phyloP scores from a whole-genome alignment of 371 early-diverging fungal genomes.

The Sporodiniella umbellata region DNA sequence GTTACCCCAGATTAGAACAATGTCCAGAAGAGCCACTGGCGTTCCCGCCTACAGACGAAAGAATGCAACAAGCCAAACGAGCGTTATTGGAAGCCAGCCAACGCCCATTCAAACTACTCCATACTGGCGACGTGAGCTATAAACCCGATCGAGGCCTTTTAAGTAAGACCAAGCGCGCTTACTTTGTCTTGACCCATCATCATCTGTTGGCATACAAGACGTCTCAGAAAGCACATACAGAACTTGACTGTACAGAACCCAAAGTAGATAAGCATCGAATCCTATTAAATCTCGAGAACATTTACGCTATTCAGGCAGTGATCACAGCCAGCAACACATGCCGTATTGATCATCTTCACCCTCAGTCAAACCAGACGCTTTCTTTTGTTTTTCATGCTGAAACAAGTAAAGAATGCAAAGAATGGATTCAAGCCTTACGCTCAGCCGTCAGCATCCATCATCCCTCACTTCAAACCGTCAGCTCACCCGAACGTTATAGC shows the following conservation, averaged over 20 bases:
- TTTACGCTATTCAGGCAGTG: conserved; percentile 32
- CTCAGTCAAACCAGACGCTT: conserved; percentile 18
- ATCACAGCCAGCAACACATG: conserved; percentile 8
- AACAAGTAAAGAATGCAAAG: conserved; percentile 12
- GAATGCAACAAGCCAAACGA: not conserved
- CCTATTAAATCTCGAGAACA: conserved; percentile 15
- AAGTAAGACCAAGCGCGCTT: conserved; percentile 17
- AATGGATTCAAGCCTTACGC: conserved; percentile 31
- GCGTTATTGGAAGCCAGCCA: conserved; percentile 2
- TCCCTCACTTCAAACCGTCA: conserved; percentile 13
- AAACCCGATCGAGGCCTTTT: conserved; percentile 15
- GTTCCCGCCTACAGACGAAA: conserved; percentile 19
- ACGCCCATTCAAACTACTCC: conserved; percentile 20
- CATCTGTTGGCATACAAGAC: conserved; percentile 32
- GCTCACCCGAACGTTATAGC: conserved; percentile 18
- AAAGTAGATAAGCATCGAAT: conserved; percentile 20
- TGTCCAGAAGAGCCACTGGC: not conserved
- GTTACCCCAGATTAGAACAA: not conserved
- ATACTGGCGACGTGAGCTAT: conserved; percentile 29
- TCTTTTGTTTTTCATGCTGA: conserved; percentile 17
- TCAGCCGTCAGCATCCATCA: conserved; percentile 17
- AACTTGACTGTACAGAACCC: conserved; percentile 16
- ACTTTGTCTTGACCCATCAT: conserved; percentile 33
- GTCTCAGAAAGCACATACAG: conserved; percentile 25
- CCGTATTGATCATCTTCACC: conserved; percentile 35